Evolutionary conservation across 139 green algal genomes (phyloP).

Genomic region (Chlorella sp.): DNA sequence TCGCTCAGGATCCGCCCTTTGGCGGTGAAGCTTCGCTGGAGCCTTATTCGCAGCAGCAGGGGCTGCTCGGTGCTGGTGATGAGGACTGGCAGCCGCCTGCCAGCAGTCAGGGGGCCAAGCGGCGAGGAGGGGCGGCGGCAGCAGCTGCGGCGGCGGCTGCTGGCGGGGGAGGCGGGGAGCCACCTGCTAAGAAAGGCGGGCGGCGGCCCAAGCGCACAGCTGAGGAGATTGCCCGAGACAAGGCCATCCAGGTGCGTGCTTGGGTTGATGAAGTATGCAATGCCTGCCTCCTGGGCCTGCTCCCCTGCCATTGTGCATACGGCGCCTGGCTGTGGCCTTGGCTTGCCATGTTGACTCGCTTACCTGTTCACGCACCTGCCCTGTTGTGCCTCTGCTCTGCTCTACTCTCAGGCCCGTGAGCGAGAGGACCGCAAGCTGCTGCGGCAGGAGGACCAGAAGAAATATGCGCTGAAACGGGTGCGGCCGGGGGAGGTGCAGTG

Average conservation of each 20-base stretch:
- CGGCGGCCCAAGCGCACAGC: not conserved
- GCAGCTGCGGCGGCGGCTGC: not conserved
- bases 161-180: not conserved
- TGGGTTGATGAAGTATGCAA: no score
- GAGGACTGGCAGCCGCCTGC: not conserved
- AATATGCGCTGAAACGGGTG: conserved; percentile 12
- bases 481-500: no score
- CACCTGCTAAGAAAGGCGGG: not conserved
- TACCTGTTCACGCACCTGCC: not conserved
- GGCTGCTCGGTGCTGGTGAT: not conserved
- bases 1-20: not conserved
- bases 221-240: conserved; percentile 18
- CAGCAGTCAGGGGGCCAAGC: not conserved
- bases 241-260: not conserved
- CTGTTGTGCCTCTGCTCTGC: not conserved
- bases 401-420: not conserved
- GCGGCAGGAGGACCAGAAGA: not conserved
- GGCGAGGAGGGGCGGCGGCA: not conserved
- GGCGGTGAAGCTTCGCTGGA: not conserved
- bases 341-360: not conserved
- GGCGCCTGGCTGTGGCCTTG: not conserved
- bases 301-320: not conserved
- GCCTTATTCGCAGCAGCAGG: no score
- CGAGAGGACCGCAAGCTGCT: not conserved
- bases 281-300: not conserved